Evolutionary conservation across 1,284 basidiomycete species (phyloP).

Genomic region (Microbotryum violaceum): DNA sequence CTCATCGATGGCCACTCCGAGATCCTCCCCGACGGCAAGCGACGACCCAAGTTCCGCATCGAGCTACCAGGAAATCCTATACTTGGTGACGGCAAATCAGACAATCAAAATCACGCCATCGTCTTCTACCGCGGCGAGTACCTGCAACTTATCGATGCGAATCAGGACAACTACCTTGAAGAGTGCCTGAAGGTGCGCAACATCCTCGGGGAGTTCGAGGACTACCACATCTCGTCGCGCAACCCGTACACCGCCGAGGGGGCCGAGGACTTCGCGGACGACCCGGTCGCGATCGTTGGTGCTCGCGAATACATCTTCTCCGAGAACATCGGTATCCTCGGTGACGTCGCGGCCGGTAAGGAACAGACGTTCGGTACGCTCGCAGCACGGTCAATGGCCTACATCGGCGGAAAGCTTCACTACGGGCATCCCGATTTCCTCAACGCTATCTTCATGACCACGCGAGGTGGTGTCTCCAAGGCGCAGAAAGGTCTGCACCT

Average conservation of each 20-base stretch:
- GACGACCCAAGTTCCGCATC: slow-evolving; percentile 94
- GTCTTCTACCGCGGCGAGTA: slow-evolving; percentile 99
- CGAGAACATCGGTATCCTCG: slow-evolving; percentile 98
- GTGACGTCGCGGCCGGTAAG: slow-evolving; percentile 96
- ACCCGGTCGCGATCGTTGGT: slow-evolving; percentile 94
- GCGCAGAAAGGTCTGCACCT: slow-evolving; percentile 97
- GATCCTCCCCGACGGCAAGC: slow-evolving; percentile 77
- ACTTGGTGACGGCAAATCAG: slow-evolving; percentile 96
- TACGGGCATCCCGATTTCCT: slow-evolving; percentile 99
- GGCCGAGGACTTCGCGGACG: slow-evolving; percentile 44
- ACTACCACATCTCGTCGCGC: slow-evolving; percentile 74
- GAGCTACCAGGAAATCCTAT: slow-evolving; percentile 98
- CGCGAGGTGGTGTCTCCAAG: slow-evolving; percentile 95
- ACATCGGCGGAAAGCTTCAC: slow-evolving; percentile 97
- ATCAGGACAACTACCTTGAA: slow-evolving; percentile 99
- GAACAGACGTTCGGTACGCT: slow-evolving; percentile 99
- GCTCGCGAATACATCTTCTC: slow-evolving; percentile 99
- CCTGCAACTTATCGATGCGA: slow-evolving; percentile 96
- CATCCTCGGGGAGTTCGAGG: slow-evolving; percentile 96
- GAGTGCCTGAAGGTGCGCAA: slow-evolving; percentile 99
- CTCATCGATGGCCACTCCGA: slow-evolving; percentile 98
- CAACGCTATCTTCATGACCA: slow-evolving; percentile 96
- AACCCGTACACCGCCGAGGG: slow-evolving; percentile 83
- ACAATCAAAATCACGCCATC: slow-evolving; percentile 99
- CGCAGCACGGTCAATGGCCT: slow-evolving; percentile 86